phyloP scores from a whole-genome alignment of 192 early-diverging fungal genomes.

The Coemansia sp. region DNA sequence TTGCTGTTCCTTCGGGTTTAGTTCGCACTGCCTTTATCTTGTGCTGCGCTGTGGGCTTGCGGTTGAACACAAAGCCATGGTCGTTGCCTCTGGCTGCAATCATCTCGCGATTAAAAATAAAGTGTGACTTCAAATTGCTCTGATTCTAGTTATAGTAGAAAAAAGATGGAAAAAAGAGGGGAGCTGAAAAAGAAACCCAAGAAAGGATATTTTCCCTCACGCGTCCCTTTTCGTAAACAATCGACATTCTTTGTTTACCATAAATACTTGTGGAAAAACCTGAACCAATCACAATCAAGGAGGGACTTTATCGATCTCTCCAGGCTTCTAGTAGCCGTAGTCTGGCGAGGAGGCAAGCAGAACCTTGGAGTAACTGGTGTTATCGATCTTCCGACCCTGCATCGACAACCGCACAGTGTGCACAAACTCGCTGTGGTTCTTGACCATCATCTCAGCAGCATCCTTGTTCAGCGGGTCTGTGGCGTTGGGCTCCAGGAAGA shows the following conservation, averaged over 20 bases:
- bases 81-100: constrained; percentile 35
- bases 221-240: constrained; percentile 14
- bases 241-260: constrained; percentile 16
- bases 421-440: constrained; percentile 70
- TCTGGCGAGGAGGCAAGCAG: constrained; percentile 1
- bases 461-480: constrained; percentile 99
- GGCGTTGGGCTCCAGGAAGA: constrained; percentile 93
- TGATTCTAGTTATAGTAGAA: constrained; percentile 4
- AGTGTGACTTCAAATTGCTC: not conserved
- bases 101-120: constrained; percentile 1
- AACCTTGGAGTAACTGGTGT: constrained; percentile 73
- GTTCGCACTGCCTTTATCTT: not conserved
- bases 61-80: constrained; percentile 50
- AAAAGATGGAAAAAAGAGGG: constrained; percentile 9
- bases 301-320: too few relatives aligned
- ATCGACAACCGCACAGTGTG: constrained; percentile 75
- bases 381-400: constrained; percentile 70
- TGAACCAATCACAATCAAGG: not conserved
- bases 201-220: constrained; percentile 3
- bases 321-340: not conserved
- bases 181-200: constrained; percentile 19
- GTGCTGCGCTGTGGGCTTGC: constrained; percentile 8
- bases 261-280: not conserved
- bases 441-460: constrained; percentile 79
- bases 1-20: not conserved